A percentile compares a stretch with the other conserved stretches of the same genome.
These are phyloP conservation scores for Adansonia grandidieri DNA, from an alignment of 441 rosid genomes.

Conservation along the genomic window DNA sequence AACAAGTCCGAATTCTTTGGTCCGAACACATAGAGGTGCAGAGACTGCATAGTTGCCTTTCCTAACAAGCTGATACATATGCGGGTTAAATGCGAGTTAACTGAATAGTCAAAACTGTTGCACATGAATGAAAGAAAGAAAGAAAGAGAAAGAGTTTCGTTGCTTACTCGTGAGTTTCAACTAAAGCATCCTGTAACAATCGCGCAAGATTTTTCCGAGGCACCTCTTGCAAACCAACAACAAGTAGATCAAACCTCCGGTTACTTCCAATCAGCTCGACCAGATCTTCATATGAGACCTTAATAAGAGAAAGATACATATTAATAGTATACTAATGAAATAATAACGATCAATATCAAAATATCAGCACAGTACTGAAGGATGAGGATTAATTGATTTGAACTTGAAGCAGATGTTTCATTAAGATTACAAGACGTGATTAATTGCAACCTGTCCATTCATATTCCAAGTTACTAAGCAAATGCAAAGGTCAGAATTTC, in stretches of 20 bases:
- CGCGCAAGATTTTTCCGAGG: slow-evolving; percentile 49
- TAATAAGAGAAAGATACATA: neutral
- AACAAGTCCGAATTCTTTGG: slow-evolving; percentile 48
- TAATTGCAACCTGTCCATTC: slow-evolving; percentile 62
- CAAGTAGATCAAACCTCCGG: slow-evolving; percentile 60
- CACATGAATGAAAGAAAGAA: neutral
- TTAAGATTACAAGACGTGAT: neutral
- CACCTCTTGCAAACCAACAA: slow-evolving; percentile 71
- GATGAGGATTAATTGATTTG: neutral
- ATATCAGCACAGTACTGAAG: neutral
- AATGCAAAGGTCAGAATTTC: slow-evolving; percentile 60
- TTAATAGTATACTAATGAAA: neutral
- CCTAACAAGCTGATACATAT: slow-evolving; percentile 51
- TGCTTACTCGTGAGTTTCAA: slow-evolving; percentile 58
- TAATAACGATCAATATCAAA: no score
- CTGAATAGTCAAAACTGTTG: neutral
- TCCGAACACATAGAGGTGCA: slow-evolving; percentile 66
- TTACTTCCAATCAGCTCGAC: slow-evolving; percentile 58
- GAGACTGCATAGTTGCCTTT: slow-evolving; percentile 62
- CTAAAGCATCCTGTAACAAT: slow-evolving; percentile 52
- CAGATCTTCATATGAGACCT: slow-evolving; percentile 61
- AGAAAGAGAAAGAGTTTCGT: neutral
- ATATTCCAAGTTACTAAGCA: slow-evolving; percentile 81
- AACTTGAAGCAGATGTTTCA: neutral
- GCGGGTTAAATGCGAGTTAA: neutral